Evolutionary conservation across 1,284 basidiomycete species (phyloP), one percentile per base, ranked within the genome.

Genomic region (Leccinum colubrinum): DNA sequence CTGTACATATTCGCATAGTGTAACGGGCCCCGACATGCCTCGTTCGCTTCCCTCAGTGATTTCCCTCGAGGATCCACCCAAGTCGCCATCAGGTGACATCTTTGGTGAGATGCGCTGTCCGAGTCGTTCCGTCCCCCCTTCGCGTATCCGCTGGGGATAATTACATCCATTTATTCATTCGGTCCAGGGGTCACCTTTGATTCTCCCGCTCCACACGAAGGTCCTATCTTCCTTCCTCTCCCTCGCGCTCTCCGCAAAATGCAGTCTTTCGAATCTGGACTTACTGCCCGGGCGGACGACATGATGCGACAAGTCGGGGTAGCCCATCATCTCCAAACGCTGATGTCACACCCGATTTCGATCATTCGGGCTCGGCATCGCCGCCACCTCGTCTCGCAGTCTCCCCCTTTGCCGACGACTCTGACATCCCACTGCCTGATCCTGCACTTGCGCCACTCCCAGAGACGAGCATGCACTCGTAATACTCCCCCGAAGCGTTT

Each of bases 1-100:
- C 33, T 83, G 90, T 22, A 83, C 80, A 2, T 89, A 91, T 69
- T 91, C 90, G 5, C 86, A 90, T 64, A 91, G 88, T 69, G 89
- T 92, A 17, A 91, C 90, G 0, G 85, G 84, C 6, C 85, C 83
- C 15, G 89, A 92, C 65, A 78, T 85, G 54, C 80, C 83, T 35
- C 81, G 81, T 20, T 74, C 76, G 46, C 63, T 70, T 9, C 62
- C 70, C 39, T 65, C 62, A 46, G 68, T 62, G 35, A 6, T 59
- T 9, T 54, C 37, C 55, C 35, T 59, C 30, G 35, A 35, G 55
- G 68, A 70, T 50, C 63, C 58, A 50, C 63, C 59, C 3, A 67
- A 65, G 59, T 59, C 60, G 9, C 61, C 65, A 12, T 62, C 67
- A 1, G 78, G 79, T 11, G 90, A 92, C 68, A 77, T 85, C 15